A percentile compares a stretch with the other conserved stretches of the same genome.
phyloP scores from a whole-genome alignment of 768 basidiomycete species.

The Leucocoprinus leucothites region DNA sequence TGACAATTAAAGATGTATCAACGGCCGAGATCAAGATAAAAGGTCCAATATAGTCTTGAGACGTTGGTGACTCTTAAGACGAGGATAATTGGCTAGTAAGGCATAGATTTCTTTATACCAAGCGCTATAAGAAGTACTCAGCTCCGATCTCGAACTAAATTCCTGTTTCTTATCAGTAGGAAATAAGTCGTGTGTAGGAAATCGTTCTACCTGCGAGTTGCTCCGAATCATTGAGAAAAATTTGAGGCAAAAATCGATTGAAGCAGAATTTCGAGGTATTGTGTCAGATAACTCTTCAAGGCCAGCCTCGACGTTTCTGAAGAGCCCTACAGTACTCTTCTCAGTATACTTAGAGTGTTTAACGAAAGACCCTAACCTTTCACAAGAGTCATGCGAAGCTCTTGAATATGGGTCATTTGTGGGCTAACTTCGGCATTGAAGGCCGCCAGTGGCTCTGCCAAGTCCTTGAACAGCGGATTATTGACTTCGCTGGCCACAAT shows the following conservation, averaged over 20 bases:
- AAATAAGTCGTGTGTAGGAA: not conserved
- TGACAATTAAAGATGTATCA: not conserved
- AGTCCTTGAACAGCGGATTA: conserved; percentile 7
- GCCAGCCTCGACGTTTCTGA: conserved; percentile 3
- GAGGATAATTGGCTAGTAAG: not conserved
- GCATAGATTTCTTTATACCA: conserved; percentile 7
- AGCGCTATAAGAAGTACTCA: not conserved
- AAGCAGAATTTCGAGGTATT: not conserved
- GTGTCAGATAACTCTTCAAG: not conserved
- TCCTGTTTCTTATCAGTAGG: not conserved
- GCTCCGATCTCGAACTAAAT: not conserved
- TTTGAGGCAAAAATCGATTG: conserved; percentile 7
- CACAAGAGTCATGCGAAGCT: not conserved
- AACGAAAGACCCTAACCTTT: not conserved
- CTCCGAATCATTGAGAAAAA: conserved; percentile 5
- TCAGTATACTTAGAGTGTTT: not conserved
- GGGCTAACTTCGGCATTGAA: not conserved
- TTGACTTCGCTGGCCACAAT: not conserved
- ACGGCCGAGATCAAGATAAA: not conserved
- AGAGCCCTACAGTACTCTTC: not conserved
- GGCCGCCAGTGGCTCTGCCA: not conserved
- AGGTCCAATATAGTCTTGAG: conserved; percentile 3
- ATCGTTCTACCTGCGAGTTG: conserved; percentile 2
- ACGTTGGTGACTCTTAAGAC: conserved; percentile 3
- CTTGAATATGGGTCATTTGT: not conserved